Evolutionary conservation across 2,329 filamentous ascomycete genomes (phyloP).

Genomic region (Penicillium fuscoglaucum): DNA sequence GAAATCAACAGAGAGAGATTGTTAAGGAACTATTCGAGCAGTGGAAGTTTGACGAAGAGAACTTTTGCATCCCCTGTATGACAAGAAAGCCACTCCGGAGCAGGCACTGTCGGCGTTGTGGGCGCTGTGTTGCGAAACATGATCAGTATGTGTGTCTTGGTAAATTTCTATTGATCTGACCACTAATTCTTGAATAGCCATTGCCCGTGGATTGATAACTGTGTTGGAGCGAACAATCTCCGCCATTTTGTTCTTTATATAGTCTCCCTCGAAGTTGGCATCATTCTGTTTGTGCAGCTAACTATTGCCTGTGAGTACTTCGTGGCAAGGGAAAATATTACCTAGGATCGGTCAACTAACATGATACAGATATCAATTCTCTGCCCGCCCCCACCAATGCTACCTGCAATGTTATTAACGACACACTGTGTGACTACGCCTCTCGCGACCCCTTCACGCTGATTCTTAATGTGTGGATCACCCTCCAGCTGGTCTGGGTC

Average conservation of each 20-base stretch:
- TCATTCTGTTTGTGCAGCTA: conserved; percentile 70
- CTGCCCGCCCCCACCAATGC: conserved; percentile 53
- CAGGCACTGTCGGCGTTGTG: conserved; percentile 92
- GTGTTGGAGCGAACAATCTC: conserved; percentile 92
- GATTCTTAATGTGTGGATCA: conserved; percentile 74
- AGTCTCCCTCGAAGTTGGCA: conserved; percentile 71
- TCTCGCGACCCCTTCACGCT: conserved; percentile 83
- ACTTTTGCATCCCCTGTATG: conserved; percentile 95
- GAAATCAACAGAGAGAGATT: conserved; percentile 82
- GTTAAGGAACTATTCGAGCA: conserved; percentile 82
- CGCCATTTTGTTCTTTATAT: conserved; percentile 94
- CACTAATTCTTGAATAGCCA: conserved; percentile 59
- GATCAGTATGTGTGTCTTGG: conserved; percentile 71
- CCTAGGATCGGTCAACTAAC: not conserved
- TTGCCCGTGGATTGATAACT: conserved; percentile 98
- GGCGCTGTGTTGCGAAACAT: conserved; percentile 90
- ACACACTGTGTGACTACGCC: conserved; percentile 70
- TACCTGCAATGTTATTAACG: conserved; percentile 73
- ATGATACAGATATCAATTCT: conserved; percentile 60
- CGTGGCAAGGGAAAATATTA: not conserved
- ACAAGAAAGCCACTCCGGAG: conserved; percentile 86
- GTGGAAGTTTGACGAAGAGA: conserved; percentile 90
- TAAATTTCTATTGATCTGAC: conserved; percentile 2
- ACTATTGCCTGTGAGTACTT: conserved; percentile 66
- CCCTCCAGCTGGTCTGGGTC: conserved; percentile 88